These are phyloP conservation scores for Sarocladiaceae sp. DNA, from an alignment of 2,329 filamentous ascomycete species.

Conservation along the genomic window DNA sequence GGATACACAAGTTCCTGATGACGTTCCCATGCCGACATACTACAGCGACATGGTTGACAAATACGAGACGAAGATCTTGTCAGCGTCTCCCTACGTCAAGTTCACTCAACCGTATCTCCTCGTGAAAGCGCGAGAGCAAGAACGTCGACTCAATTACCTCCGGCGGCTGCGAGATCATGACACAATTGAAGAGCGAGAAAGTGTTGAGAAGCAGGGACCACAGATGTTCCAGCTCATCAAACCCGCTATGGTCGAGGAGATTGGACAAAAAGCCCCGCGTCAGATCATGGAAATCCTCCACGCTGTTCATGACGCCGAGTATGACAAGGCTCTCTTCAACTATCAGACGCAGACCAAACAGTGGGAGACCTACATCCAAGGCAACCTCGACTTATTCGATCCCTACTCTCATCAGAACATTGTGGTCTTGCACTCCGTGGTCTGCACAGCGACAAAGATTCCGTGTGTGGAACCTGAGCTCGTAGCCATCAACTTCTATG, in stretches of 20 bases:
- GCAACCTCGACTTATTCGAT: slow-evolving; percentile 84
- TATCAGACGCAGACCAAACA: slow-evolving; percentile 92
- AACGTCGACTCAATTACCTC: slow-evolving; percentile 74
- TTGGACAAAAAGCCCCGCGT: slow-evolving; percentile 70
- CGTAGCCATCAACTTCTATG: slow-evolving; percentile 88
- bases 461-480: slow-evolving; percentile 87
- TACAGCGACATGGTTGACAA: slow-evolving; percentile 94
- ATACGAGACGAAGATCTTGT: slow-evolving; percentile 87
- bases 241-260: slow-evolving; percentile 88
- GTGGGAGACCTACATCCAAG: slow-evolving; percentile 92
- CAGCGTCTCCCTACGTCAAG: slow-evolving; percentile 91
- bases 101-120: slow-evolving; percentile 91
- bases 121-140: slow-evolving; percentile 86
- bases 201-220: slow-evolving; percentile 38
- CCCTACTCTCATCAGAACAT: slow-evolving; percentile 96
- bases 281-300: slow-evolving; percentile 91
- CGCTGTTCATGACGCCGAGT: slow-evolving; percentile 93
- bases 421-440: slow-evolving; percentile 85
- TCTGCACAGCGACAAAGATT: slow-evolving; percentile 88
- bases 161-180: slow-evolving; percentile 77
- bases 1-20: slow-evolving; percentile 61
- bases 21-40: slow-evolving; percentile 80
- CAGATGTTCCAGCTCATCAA: slow-evolving; percentile 85
- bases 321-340: slow-evolving; percentile 88
- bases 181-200: slow-evolving; percentile 52